Evolutionary conservation across 306 rosid genomes (phyloP).

Genomic region (Lithocarpus polystachyus): DNA sequence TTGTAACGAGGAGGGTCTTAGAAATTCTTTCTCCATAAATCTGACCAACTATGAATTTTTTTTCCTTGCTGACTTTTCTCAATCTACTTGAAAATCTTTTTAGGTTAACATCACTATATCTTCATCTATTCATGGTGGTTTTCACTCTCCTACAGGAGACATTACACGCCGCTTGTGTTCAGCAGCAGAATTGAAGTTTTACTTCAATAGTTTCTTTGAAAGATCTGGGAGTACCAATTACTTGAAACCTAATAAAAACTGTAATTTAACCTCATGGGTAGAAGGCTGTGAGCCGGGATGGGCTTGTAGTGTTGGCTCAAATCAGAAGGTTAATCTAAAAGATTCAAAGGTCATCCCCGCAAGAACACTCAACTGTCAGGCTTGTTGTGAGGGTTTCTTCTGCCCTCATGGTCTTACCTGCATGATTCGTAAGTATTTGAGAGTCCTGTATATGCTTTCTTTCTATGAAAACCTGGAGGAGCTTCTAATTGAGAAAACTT

Average conservation of each 20-base stretch:
- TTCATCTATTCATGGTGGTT: constrained; percentile 10
- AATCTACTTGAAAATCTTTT: constrained; percentile 1
- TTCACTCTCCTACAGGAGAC: constrained; percentile 64
- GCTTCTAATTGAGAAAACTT: constrained; percentile 14
- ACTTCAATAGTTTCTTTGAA: constrained; percentile 58
- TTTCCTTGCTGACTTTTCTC: constrained; percentile 1
- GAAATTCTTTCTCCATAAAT: not conserved
- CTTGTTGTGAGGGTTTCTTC: constrained; percentile 95
- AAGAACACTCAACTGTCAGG: constrained; percentile 65
- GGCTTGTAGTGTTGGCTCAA: constrained; percentile 66
- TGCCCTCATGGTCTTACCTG: constrained; percentile 96
- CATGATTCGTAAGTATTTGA: constrained; percentile 86
- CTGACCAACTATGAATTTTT: not conserved
- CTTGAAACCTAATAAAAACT: constrained; percentile 76
- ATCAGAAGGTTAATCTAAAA: constrained; percentile 53
- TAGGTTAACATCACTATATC: constrained; percentile 7
- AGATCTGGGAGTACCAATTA: constrained; percentile 46
- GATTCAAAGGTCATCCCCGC: constrained; percentile 66
- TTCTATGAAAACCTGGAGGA: constrained; percentile 8
- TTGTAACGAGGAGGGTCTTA: constrained; percentile 1
- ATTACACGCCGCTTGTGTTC: constrained; percentile 70
- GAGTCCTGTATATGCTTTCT: not conserved
- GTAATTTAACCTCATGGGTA: constrained; percentile 91
- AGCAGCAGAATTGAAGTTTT: constrained; percentile 75
- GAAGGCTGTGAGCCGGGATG: constrained; percentile 99